Base-by-base conservation (phyloP, 139 green algal species). In the Coccomyxa sp. region DNA sequence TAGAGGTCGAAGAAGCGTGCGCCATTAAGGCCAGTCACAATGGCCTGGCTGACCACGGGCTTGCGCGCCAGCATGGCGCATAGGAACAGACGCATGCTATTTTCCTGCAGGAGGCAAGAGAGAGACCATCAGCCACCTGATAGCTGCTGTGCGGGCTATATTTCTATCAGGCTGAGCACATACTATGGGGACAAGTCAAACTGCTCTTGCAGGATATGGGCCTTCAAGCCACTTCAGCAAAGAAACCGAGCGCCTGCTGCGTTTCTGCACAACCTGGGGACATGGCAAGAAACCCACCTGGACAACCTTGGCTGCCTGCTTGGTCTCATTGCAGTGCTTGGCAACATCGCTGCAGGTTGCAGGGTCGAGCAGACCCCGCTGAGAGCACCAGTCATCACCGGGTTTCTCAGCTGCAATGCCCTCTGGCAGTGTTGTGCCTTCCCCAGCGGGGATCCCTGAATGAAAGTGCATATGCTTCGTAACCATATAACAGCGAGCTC, bases 291-390 rank as follows among this genome's bases (percentile, higher is more conserved):
- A 41, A 39, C 50, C 50, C 36, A 81, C 84, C 84, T 88, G 84
- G 31, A 83, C 82, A 22, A 40, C 64, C 77, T 89, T 89, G 50
- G 85, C 88, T 2, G 87, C 86, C 8, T 82, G n/a, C 81, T 95
- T 95, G 35, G 85, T 83, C 55, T 96, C 87, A 76, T 98, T 98
- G 85, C 89, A 93, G 79, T 97, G 91, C 8, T 85, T 58, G 4
- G 93, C 85, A 18, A 95, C 81, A 16, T 76, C 74, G 7, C 39
- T 77, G 10, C 93, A 75, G 68, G 72, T 54, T 3, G 81, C 44
- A 0, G 75, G 5, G n/a, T 81, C 73, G 29, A 80, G 78, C 22
- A 91, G 70, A 55, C 79, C 68, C 68, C 88, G 81, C 58, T 84
- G 77, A 9, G 34, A 55, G 76, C 44, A 4, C 41, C 77, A 6